Percentiles rank a stretch among this genome's conserved stretches.
phyloP scores from a whole-genome alignment of 805 yeast genomes.

The Candida tammaniensis region DNA sequence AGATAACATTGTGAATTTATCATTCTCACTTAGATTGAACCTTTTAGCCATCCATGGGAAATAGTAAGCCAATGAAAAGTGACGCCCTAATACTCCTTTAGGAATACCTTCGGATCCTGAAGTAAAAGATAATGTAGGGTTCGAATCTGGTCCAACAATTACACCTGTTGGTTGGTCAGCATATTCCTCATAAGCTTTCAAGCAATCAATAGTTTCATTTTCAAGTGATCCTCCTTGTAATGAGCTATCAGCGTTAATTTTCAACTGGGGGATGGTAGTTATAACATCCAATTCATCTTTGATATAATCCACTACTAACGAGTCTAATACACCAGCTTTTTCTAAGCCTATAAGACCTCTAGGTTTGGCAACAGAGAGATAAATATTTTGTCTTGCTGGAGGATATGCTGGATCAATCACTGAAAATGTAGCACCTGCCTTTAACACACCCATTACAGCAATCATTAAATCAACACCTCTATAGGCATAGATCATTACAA shows the following conservation, averaged over 20 bases:
- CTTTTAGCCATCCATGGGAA: slow-evolving; percentile 98
- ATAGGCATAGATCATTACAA: slow-evolving; percentile 96
- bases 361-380: slow-evolving; percentile 91
- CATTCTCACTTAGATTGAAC: slow-evolving; percentile 73
- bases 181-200: slow-evolving; percentile 44
- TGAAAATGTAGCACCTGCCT: slow-evolving; percentile 98
- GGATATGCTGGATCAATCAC: slow-evolving; percentile 99
- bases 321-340: slow-evolving; percentile 83
- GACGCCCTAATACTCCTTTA: slow-evolving; percentile 98
- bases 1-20: slow-evolving; percentile 93
- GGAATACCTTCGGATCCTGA: slow-evolving; percentile 99
- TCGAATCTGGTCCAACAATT: slow-evolving; percentile 93
- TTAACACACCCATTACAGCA: slow-evolving; percentile 95
- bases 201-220: slow-evolving; percentile 41
- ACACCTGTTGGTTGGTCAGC: slow-evolving; percentile 75
- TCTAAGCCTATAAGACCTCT: slow-evolving; percentile 84
- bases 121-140: slow-evolving; percentile 94
- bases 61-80: slow-evolving; percentile 92
- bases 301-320: slow-evolving; percentile 76
- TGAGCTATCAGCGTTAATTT: slow-evolving; percentile 72
- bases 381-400: slow-evolving; percentile 94
- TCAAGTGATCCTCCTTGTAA: slow-evolving; percentile 54
- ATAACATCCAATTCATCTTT: slow-evolving; percentile 67
- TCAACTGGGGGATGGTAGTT: slow-evolving; percentile 73
- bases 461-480: slow-evolving; percentile 97